These are phyloP conservation scores for Septoria petroselini DNA, from an alignment of 2,329 filamentous ascomycete genomes.

Conservation along the genomic window DNA sequence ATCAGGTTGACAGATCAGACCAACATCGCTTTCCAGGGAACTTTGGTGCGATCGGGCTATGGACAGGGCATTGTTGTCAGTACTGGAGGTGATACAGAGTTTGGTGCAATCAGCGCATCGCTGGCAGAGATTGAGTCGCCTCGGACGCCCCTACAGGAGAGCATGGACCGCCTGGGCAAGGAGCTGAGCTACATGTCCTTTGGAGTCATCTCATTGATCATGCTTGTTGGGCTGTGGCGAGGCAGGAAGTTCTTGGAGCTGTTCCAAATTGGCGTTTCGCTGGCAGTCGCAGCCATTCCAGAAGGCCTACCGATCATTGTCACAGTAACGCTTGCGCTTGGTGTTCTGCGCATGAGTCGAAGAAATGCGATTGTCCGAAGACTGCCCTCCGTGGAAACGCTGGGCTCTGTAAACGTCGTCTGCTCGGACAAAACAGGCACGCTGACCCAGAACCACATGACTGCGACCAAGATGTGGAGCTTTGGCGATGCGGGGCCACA, in stretches of 20 bases:
- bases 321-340: conserved; percentile 90
- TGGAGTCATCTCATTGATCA: conserved; percentile 87
- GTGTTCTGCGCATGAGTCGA: conserved; percentile 93
- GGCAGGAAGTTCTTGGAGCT: conserved; percentile 89
- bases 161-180: conserved; percentile 95
- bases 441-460: conserved; percentile 97
- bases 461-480: conserved; percentile 93
- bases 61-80: conserved; percentile 97
- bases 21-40: conserved; percentile 98
- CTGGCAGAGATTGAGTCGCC: conserved; percentile 94
- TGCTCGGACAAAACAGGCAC: conserved; percentile 99
- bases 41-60: conserved; percentile 88
- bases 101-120: conserved; percentile 92
- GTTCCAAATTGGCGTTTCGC: conserved; percentile 94
- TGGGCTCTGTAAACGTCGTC: conserved; percentile 99
- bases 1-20: conserved; percentile 70
- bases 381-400: conserved; percentile 93
- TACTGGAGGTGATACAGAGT: conserved; percentile 89
- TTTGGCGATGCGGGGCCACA: conserved; percentile 62
- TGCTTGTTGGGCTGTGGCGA: conserved; percentile 83
- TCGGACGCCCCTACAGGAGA: conserved; percentile 85
- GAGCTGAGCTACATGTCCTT: conserved; percentile 97
- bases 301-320: conserved; percentile 98
- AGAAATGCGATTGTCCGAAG: conserved; percentile 92
- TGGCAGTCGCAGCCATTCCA: conserved; percentile 93